Conservation (phyloP, 2,329 filamentous ascomycete genomes). For the Cordyceps sp. region DNA sequence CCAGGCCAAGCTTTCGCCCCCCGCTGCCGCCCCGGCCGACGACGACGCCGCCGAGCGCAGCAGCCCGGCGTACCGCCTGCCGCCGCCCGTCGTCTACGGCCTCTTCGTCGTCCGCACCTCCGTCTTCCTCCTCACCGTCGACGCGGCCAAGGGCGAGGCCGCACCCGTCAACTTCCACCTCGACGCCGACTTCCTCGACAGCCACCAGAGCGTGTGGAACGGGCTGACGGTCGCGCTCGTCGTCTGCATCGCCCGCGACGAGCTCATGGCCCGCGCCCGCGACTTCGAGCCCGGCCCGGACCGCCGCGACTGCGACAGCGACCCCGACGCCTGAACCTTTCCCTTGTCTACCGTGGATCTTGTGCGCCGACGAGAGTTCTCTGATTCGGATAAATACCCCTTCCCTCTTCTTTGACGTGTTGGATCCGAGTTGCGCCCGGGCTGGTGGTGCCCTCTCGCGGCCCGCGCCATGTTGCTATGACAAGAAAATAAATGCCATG, state of each 20-base stretch:
- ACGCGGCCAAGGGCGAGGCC: constrained; percentile 18
- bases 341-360: no score
- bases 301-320: constrained; percentile 20
- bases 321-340: constrained; percentile 18
- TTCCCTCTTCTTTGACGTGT: no score
- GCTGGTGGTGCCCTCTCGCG: no score
- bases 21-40: no score
- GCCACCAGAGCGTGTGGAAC: constrained; percentile 25
- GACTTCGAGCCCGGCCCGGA: constrained; percentile 21
- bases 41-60: neutral
- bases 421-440: no score
- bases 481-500: no score
- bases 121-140: constrained; percentile 21
- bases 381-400: no score
- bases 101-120: constrained; percentile 23
- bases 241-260: constrained; percentile 22
- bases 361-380: no score
- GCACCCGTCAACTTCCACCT: constrained; percentile 23
- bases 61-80: constrained; percentile 11
- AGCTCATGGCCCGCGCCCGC: constrained; percentile 15
- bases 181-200: constrained; percentile 21
- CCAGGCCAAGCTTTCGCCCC: no score
- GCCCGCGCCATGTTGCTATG: no score
- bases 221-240: constrained; percentile 23
- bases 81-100: constrained; percentile 24